These are phyloP conservation scores for Aspergillus panamensis DNA, from an alignment of 495 filamentous ascomycete species.

Conservation along the genomic window DNA sequence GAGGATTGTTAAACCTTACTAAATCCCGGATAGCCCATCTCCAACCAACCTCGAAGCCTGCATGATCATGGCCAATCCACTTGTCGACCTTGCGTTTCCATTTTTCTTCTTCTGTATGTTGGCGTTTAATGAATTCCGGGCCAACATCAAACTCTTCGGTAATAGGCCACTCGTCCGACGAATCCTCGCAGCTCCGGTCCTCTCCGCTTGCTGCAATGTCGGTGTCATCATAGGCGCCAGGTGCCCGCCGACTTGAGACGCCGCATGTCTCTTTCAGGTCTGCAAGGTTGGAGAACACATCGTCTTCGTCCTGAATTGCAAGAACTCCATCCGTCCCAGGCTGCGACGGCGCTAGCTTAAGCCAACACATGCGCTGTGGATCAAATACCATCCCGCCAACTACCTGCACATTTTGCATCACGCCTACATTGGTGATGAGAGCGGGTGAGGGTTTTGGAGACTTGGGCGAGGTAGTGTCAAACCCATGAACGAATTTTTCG, in stretches of 20 bases:
- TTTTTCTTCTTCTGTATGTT: constrained; percentile 84
- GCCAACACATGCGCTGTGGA: constrained; percentile 92
- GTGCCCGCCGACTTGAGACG: constrained; percentile 33
- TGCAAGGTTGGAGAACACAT: constrained; percentile 77
- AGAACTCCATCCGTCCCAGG: constrained; percentile 28
- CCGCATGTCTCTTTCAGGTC: constrained; percentile 59
- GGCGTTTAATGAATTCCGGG: constrained; percentile 84
- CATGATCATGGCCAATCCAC: constrained; percentile 59
- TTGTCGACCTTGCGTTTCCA: constrained; percentile 81
- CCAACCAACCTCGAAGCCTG: constrained; percentile 44
- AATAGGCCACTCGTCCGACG: constrained; percentile 72
- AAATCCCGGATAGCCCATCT: constrained; percentile 55
- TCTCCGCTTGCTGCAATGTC: constrained; percentile 43
- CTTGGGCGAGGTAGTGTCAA: constrained; percentile 55
- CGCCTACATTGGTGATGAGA: constrained; percentile 85
- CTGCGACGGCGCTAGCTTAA: constrained; percentile 59
- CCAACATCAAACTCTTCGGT: constrained; percentile 98
- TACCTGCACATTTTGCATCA: constrained; percentile 74
- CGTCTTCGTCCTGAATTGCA: constrained; percentile 53
- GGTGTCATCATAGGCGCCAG: constrained; percentile 29
- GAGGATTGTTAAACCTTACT: constrained; percentile 29
- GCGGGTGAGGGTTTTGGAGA: constrained; percentile 72
- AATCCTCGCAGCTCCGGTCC: constrained; percentile 49
- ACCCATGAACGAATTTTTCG: constrained; percentile 73
- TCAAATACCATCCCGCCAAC: constrained; percentile 97